A percentile compares a stretch with the other conserved stretches of the same genome.
phyloP scores from a whole-genome alignment of 129 eudicot species.

The Ambrosia trifida region DNA sequence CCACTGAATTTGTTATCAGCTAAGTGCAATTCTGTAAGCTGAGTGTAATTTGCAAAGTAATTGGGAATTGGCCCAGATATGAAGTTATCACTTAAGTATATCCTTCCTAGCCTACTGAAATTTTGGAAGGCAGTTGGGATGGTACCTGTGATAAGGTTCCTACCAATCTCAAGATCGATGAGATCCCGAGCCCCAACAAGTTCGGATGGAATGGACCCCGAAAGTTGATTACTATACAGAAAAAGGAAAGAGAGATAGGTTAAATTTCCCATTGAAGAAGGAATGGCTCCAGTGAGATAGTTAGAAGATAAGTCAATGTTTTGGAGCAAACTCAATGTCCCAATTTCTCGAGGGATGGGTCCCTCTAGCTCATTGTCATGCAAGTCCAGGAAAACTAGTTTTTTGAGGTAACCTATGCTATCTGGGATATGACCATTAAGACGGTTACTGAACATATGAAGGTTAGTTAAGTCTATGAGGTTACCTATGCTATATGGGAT shows the following conservation, averaged over 20 bases:
- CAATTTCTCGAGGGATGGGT: no score
- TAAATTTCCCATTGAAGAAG: constrained; percentile 24
- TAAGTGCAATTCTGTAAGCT: constrained; percentile 12
- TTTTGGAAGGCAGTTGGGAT: constrained; percentile 6
- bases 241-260: neutral
- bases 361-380: no score
- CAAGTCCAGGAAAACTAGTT: no score
- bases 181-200: constrained; percentile 1
- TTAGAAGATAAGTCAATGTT: no score
- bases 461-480: neutral
- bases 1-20: constrained; percentile 5
- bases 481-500: no score
- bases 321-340: no score
- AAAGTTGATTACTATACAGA: constrained; percentile 18
- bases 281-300: constrained; percentile 30
- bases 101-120: neutral
- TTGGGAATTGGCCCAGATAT: constrained; percentile 20
- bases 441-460: neutral
- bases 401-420: no score
- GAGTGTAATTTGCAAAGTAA: neutral
- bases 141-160: neutral
- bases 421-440: no score
- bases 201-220: constrained; percentile 21
- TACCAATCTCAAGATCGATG: neutral
- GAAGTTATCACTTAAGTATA: neutral